Percentiles rank a stretch among this genome's conserved stretches.
Evolutionary conservation across 1,284 basidiomycete species (phyloP).

Genomic region (Sporisorium exsertum): DNA sequence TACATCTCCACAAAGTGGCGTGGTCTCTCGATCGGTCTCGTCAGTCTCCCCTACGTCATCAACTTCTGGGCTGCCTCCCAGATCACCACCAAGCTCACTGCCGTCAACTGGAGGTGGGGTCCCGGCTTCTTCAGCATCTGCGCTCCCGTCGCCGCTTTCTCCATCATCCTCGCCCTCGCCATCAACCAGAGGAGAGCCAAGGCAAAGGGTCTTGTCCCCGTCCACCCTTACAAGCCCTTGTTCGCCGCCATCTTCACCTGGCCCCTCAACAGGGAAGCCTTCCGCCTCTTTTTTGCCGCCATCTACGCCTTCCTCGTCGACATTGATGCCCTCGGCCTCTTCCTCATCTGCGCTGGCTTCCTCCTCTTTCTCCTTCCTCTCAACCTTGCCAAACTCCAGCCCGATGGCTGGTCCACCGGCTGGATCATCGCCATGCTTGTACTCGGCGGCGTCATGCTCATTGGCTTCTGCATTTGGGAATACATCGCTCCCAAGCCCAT

Average conservation of each 20-base stretch:
- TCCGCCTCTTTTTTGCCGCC: constrained; percentile 33
- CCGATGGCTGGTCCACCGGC: constrained; percentile 51
- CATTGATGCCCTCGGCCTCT: constrained; percentile 62
- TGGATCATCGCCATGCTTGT: constrained; percentile 67
- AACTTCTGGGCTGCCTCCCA: constrained; percentile 59
- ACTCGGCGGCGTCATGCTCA: constrained; percentile 57
- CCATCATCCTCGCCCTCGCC: constrained; percentile 59
- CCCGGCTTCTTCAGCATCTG: constrained; percentile 67
- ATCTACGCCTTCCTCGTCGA: constrained; percentile 50
- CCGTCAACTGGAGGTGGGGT: constrained; percentile 63
- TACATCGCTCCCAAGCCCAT: constrained; percentile 60
- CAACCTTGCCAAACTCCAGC: constrained; percentile 47
- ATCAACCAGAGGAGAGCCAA: constrained; percentile 59
- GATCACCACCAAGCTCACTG: constrained; percentile 19
- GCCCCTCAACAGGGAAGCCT: constrained; percentile 57
- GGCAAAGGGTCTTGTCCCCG: constrained; percentile 50
- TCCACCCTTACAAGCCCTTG: constrained; percentile 58
- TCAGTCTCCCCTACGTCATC: constrained; percentile 63
- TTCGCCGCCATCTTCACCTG: constrained; percentile 22
- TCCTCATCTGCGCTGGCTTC: constrained; percentile 63
- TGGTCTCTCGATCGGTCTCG: constrained; percentile 60
- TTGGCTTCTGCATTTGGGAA: constrained; percentile 58
- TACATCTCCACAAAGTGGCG: constrained; percentile 63
- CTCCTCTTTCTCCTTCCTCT: constrained; percentile 64
- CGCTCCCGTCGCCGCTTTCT: constrained; percentile 59